Base-by-base conservation (phyloP, 106 monocot species). In the Dioscorea alata region DNA sequence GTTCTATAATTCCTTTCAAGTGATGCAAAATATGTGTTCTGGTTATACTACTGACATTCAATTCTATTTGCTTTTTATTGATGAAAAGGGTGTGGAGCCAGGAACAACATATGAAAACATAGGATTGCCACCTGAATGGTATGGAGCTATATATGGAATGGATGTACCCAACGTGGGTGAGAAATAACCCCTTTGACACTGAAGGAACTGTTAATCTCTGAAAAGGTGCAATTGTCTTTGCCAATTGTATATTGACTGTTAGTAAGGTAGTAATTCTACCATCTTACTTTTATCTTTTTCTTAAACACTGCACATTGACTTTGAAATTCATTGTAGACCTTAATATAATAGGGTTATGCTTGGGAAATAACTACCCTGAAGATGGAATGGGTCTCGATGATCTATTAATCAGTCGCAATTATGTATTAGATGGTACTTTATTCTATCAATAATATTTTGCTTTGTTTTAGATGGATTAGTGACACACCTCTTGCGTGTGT, bases 361-460 rank as follows among this genome's bases (percentile, higher is more conserved):
- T 86, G 92, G 92, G 96, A 96, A 68, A 89, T 96, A 62, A 96
- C 96, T 50, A 96, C 96, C 68, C 61, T 72, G 96, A 96, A 80
- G 96, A 92, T 56, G 96, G 96, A 13, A 73, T 86, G 57, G 96
- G 96, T 31, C 86, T 96, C 21, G 49, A 92, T 79, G 92, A 82
- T 23, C 79, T 96, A 32, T 73, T 96, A 53, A 72, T 69, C 50
- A 81, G 77, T 73, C 63, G 96, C 48, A 92, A 84, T 50, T 78
- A 59, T 78, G 88, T 89, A 35, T 51, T 96, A 16, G 82, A 89
- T 84, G 96, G 96, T 96, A 86, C 50, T 20, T n/a, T 25, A 9
- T 57, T 34, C 23, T 65, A 4, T 71, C 28, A 28, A 1, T 28
- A 28, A 28, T 28, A 28, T 28, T 33, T 35, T 1, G 6, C 20